Conservation (phyloP, 805 yeast species). For the Peterozyma toletana region DNA sequence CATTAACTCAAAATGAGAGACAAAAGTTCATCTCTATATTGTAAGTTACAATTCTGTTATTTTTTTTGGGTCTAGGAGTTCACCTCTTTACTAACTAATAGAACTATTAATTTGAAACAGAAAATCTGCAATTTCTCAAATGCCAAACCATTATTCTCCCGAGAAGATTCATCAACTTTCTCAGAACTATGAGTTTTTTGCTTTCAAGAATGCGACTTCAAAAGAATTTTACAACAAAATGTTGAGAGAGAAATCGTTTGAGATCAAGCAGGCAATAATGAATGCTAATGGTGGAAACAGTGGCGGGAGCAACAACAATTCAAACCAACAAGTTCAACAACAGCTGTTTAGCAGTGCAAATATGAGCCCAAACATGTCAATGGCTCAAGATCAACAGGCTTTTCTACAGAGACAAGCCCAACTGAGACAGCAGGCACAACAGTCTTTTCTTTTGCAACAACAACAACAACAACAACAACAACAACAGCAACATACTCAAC, state of each 20-base stretch:
- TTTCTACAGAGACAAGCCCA: slow-evolving; percentile 9
- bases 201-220: slow-evolving; percentile 50
- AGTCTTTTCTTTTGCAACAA: slow-evolving; percentile 10
- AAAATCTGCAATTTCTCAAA: slow-evolving; percentile 8
- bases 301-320: neutral
- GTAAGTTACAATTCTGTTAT: slow-evolving; percentile 1
- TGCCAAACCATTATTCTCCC: slow-evolving; percentile 9
- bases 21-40: slow-evolving; percentile 8
- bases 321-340: slow-evolving; percentile 11
- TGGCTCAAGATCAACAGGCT: neutral
- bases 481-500: neutral
- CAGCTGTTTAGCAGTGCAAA: slow-evolving; percentile 18
- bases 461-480: slow-evolving; percentile 12
- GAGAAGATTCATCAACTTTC: slow-evolving; percentile 33
- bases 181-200: slow-evolving; percentile 63
- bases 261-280: slow-evolving; percentile 26
- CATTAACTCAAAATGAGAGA: slow-evolving; percentile 4
- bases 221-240: slow-evolving; percentile 51
- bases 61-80: neutral
- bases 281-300: neutral
- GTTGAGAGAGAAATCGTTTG: slow-evolving; percentile 30
- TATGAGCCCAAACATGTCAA: slow-evolving; percentile 13
- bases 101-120: neutral
- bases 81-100: slow-evolving; percentile 3
- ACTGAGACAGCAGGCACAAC: slow-evolving; percentile 7